phyloP scores from a whole-genome alignment of 169 alveolate genomes.

The Eimeria zaria region DNA sequence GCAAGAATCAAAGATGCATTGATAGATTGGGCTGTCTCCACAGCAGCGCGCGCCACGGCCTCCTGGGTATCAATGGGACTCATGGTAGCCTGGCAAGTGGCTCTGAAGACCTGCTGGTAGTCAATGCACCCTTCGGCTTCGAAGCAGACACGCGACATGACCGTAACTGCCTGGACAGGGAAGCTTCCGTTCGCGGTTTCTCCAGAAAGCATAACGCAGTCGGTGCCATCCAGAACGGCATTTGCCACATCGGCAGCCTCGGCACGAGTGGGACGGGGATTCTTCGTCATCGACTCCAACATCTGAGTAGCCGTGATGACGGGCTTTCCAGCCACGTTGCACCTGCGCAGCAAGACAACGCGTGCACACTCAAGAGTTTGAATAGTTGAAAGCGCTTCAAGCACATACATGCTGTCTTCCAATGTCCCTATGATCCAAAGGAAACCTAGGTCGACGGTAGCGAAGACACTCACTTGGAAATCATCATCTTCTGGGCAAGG shows the following conservation, averaged over 20 bases:
- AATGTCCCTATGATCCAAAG: not conserved
- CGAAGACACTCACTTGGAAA: constrained; percentile 91
- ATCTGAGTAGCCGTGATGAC: constrained; percentile 99
- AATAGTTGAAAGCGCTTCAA: too few species aligned
- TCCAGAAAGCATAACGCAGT: constrained; percentile 98
- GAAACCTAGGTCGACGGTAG: not conserved
- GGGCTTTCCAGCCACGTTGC: constrained; percentile 98
- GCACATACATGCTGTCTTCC: not conserved
- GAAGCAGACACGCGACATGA: constrained; percentile 93
- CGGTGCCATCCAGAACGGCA: constrained; percentile 99
- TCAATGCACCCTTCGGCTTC: constrained; percentile 95
- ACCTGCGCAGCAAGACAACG: constrained; percentile 82
- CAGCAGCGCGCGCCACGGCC: constrained; percentile 90
- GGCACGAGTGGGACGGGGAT: constrained; percentile 99
- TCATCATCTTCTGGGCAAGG: constrained; percentile 98
- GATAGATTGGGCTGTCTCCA: constrained; percentile 88
- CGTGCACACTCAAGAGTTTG: not conserved
- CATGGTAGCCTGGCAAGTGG: constrained; percentile 79
- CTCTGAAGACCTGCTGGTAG: constrained; percentile 86
- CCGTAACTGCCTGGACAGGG: constrained; percentile 92
- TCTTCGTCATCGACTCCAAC: constrained; percentile 98
- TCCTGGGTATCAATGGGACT: constrained; percentile 86
- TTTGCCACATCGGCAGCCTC: constrained; percentile 99
- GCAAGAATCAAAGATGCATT: constrained; percentile 96
- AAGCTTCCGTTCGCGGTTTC: constrained; percentile 96